Conservation (phyloP, 106 monocot species). For the Dioscorea zingiberensis region DNA sequence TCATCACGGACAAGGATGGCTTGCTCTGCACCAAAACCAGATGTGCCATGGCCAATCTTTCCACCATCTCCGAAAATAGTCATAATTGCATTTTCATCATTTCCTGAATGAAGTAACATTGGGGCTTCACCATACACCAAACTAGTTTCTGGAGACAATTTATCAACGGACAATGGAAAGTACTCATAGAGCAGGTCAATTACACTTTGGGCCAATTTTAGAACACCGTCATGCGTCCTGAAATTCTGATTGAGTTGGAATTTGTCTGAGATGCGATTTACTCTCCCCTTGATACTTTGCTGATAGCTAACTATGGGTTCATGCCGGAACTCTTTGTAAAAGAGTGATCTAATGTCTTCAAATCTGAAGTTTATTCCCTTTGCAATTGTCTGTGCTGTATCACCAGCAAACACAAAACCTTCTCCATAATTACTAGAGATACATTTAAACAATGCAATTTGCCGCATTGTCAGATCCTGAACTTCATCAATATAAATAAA, state of each 20-base stretch:
- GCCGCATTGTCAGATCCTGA: constrained; percentile 66
- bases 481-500: constrained; percentile 79
- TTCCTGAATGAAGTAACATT: constrained; percentile 35
- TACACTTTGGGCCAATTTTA: constrained; percentile 61
- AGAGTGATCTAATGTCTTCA: constrained; percentile 60
- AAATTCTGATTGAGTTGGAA: constrained; percentile 63
- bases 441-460: constrained; percentile 55
- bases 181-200: constrained; percentile 32
- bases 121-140: constrained; percentile 66
- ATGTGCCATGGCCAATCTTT: not conserved
- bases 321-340: constrained; percentile 40
- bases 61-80: constrained; percentile 51
- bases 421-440: constrained; percentile 47
- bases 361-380: constrained; percentile 67
- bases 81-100: constrained; percentile 51
- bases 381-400: constrained; percentile 78
- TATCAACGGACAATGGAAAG: constrained; percentile 51
- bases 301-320: not conserved
- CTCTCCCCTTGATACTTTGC: constrained; percentile 5
- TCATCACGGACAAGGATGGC: constrained; percentile 61
- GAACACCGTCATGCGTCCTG: constrained; percentile 58
- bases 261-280: constrained; percentile 18
- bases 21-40: constrained; percentile 75
- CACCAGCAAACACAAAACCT: constrained; percentile 72
- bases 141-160: constrained; percentile 39